Evolutionary conservation across 2,329 filamentous ascomycete species (phyloP).

Genomic region (Cytospora chrysosperma): DNA sequence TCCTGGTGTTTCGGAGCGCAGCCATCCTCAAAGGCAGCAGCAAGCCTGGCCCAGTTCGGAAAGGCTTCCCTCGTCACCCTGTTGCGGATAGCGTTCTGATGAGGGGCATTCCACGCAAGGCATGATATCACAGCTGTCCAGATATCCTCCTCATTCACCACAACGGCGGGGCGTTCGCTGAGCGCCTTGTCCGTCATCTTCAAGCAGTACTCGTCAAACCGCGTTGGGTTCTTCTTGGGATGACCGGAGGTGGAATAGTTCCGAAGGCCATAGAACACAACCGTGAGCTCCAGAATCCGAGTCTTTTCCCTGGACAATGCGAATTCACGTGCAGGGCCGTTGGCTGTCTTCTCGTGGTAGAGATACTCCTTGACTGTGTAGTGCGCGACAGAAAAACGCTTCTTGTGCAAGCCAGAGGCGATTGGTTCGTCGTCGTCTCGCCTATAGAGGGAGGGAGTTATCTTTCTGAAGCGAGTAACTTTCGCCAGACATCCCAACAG

Average conservation of each 20-base stretch:
- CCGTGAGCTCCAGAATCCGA: neutral
- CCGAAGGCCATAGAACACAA: constrained; percentile 10
- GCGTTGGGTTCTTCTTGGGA: neutral
- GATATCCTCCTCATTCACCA: neutral
- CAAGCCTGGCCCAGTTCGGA: constrained; percentile 3
- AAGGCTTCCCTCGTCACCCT: neutral
- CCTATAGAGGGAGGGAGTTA: neutral
- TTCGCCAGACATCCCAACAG: constrained; percentile 9
- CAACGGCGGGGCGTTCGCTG: neutral
- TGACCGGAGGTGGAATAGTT: neutral
- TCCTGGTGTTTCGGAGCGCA: neutral
- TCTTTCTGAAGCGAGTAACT: neutral
- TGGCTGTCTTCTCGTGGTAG: neutral
- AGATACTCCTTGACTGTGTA: constrained; percentile 20
- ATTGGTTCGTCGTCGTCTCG: neutral
- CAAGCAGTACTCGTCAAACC: constrained; percentile 14
- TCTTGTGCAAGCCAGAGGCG: neutral
- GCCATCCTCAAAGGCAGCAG: neutral
- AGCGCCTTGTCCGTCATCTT: constrained; percentile 11
- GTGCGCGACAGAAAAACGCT: constrained; percentile 6
- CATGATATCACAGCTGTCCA: neutral
- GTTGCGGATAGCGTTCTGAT: neutral
- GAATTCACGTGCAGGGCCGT: neutral
- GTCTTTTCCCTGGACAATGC: neutral
- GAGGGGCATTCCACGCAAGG: neutral